These are phyloP conservation scores for Paramecium sexaurelia DNA, from an alignment of 73 alveolate species.

Conservation along the genomic window DNA sequence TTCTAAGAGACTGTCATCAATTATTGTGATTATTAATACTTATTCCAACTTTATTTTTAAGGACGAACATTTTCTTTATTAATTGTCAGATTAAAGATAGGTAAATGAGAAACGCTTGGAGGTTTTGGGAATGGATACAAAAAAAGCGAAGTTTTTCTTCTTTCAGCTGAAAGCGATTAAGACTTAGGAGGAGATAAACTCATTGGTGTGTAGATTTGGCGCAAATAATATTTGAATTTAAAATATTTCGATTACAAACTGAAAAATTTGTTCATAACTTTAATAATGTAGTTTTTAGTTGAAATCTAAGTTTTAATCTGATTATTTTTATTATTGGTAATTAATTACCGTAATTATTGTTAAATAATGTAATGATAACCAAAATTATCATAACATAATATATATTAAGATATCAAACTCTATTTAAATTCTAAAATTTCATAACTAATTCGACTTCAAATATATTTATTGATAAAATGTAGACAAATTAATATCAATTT, in stretches of 20 bases:
- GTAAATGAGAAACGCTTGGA: slow-evolving; percentile 46
- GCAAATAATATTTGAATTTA: neutral
- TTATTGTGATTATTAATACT: neutral
- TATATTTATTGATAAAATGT: too few relatives aligned
- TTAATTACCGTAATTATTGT: too few relatives aligned
- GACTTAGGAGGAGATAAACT: neutral
- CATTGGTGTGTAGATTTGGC: slow-evolving; percentile 13
- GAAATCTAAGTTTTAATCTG: too few relatives aligned
- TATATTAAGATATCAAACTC: too few relatives aligned
- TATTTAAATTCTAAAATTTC: too few relatives aligned
- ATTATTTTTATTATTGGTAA: too few relatives aligned
- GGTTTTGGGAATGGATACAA: neutral
- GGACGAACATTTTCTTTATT: neutral
- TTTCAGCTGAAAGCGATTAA: neutral
- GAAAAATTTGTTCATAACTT: neutral
- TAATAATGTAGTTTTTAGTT: too few relatives aligned
- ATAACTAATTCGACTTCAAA: too few relatives aligned
- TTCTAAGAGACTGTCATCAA: neutral
- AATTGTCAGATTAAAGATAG: neutral
- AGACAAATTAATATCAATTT: too few relatives aligned
- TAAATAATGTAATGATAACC: too few relatives aligned
- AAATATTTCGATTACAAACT: neutral
- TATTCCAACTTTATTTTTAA: neutral
- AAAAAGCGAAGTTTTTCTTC: neutral
- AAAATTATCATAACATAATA: too few relatives aligned